Evolutionary conservation across 1,284 basidiomycete species (phyloP), one percentile per base, ranked within the genome.

Genomic region (Irpex sp.): DNA sequence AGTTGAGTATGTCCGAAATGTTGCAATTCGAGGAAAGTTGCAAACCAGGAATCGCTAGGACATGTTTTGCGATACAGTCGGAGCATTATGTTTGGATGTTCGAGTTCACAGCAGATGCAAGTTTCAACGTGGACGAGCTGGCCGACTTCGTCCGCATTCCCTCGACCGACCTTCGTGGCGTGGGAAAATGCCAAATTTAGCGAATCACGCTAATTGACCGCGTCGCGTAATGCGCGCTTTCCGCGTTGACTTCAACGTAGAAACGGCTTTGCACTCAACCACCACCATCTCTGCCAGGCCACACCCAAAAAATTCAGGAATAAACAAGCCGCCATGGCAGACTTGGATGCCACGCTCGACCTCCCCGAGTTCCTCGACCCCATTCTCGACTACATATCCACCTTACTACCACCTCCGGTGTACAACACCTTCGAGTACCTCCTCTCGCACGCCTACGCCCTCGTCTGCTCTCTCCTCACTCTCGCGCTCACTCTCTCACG

Each of bases 401-500:
- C 82, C 13, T 73, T 72, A 57, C 78, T 92, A 2, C 88, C 91
- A 6, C 74, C 78, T 9, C 81, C 83, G 5, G 68, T 88, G 19
- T 87, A 84, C 72, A 78, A 79, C 15, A 72, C 86, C 49, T 66
- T 85, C 62, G 70, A 83, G 61, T 78, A 78, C n/a, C 70, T 85
- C 57, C 70, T 88, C 51, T 83, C 86, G 0, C 80, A 89, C 70
- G 67, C 76, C 2, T 73, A 90, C 37, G 78, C 83, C 3, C 74
- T 89, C 57, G 57, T 81, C 66, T 77, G 80, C n/a, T 79, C 85
- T 85, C 31, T 71, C 81, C 68, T 76, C 77, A 8, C 77, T 91
- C 54, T 65, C 82, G 59, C 68, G 74, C 31, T 75, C 83, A 7
- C 70, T 83, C 4, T 76, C 81, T 36, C 81, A 81, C 64, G 77